phyloP scores from a whole-genome alignment of 495 filamentous ascomycete species.

The Aspergillus haitiensis region DNA sequence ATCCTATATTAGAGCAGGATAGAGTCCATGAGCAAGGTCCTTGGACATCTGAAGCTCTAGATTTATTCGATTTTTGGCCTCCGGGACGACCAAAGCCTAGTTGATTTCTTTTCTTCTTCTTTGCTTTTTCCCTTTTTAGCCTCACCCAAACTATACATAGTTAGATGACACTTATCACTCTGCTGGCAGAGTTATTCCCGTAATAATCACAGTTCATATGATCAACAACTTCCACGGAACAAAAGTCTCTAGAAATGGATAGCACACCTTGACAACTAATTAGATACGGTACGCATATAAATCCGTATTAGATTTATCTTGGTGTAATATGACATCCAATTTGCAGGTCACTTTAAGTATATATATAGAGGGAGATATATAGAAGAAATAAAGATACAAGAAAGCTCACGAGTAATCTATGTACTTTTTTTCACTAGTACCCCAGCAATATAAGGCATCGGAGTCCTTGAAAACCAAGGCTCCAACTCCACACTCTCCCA shows the following conservation, averaged over 20 bases:
- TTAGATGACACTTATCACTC: neutral
- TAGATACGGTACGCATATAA: no score
- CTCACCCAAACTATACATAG: neutral
- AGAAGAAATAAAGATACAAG: neutral
- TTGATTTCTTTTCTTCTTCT: conserved; percentile 4
- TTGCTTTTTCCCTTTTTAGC: no score
- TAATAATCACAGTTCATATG: no score
- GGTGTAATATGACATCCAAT: no score
- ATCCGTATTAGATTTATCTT: no score
- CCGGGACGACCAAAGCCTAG: conserved; percentile 38
- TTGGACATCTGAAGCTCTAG: conserved; percentile 60
- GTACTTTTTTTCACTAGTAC: conserved; percentile 47
- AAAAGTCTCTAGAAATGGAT: no score
- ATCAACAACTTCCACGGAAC: no score
- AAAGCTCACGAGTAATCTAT: neutral
- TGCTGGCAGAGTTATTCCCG: neutral
- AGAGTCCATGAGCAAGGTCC: conserved; percentile 37
- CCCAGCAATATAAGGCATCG: conserved; percentile 58
- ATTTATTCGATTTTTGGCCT: conserved; percentile 60
- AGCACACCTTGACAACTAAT: no score
- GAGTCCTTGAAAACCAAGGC: conserved; percentile 45
- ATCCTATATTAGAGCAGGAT: conserved; percentile 15
- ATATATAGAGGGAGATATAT: neutral
- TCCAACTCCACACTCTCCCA: conserved; percentile 59
- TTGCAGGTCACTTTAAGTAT: neutral